Evolutionary conservation across 75 land plant species (phyloP), one percentile per base, ranked within the genome.

Genomic region (Adiantum capillusveneris): DNA sequence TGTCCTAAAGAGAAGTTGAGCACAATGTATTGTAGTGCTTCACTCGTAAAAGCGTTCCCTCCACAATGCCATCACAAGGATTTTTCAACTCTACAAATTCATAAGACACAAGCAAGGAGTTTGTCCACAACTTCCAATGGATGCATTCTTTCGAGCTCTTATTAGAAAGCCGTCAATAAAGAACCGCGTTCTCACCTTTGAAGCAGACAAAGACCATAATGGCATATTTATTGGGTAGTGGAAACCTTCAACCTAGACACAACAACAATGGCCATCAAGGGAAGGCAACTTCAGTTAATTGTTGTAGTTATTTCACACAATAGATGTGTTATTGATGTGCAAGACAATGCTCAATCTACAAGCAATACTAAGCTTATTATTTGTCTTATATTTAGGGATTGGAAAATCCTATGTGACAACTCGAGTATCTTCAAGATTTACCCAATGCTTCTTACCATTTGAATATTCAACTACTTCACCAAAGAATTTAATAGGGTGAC

Each of bases 1-100:
- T 93, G 58, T 93, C 98, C 69, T 93, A 96, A 52, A 93, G 83
- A 51, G 98, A 93, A 58, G 98, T 96, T 43, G 98, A 89, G 65
- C 98, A 93, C 31, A 93, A 58, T 7, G 98, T 88, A 17, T 93
- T 89, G 59, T 93, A 96, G 52, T 93, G 98, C 74, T 93, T 93
- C 75, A 93, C 55, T 6, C 98, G 86, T 25, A 93, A 85, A 58
- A 79, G 54, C 60, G 89, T 89, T 49, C 98, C 98, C 57, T 93
- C 98, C 1, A 54, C 25, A 25, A 85, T 75, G 13, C 85, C 90
- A 81, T 93, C 98, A 31, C 98, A 96, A 43, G 98, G 98, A 64
- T 49, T 61, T 81, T 80, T 63, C 98, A 93, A 44, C 89, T 93
- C 98, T 93, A 79, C 29, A 11, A 65, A 7, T 11, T 9, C 7